A percentile compares a stretch with the other conserved stretches of the same genome.
phyloP scores from a whole-genome alignment of 2,329 filamentous ascomycete species.

The Phialophora verrucosa region DNA sequence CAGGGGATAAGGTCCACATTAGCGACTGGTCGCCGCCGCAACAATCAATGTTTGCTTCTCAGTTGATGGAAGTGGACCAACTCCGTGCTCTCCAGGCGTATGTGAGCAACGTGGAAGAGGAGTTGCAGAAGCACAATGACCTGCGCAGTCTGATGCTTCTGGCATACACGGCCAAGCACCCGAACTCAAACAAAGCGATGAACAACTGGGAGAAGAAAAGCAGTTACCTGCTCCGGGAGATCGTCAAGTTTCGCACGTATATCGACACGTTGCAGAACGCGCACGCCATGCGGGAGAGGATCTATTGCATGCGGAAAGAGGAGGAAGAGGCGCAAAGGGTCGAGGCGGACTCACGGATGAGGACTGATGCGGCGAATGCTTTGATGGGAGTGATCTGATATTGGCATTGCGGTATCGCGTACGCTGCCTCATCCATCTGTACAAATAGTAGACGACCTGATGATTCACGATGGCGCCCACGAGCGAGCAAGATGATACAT shows the following conservation, averaged over 20 bases:
- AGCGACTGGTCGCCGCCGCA: conserved; percentile 88
- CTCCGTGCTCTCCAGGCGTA: conserved; percentile 75
- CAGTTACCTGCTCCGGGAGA: conserved; percentile 86
- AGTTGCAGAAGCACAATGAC: conserved; percentile 85
- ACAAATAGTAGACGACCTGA: conserved; percentile 20
- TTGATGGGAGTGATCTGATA: conserved; percentile 10
- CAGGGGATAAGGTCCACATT: conserved; percentile 82
- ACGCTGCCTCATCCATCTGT: conserved; percentile 6
- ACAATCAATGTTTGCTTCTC: conserved; percentile 86
- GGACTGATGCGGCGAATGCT: conserved; percentile 14
- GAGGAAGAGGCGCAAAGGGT: conserved; percentile 32
- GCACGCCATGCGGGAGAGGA: conserved; percentile 69
- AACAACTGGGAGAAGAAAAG: conserved; percentile 97
- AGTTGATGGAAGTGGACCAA: conserved; percentile 79
- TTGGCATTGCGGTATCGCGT: conserved; percentile 1
- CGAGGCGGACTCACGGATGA: conserved; percentile 25
- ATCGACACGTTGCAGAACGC: conserved; percentile 82
- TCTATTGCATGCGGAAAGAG: conserved; percentile 58
- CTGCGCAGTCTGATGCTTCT: conserved; percentile 84
- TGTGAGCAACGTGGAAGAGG: conserved; percentile 82
- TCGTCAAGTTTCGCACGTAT: conserved; percentile 95
- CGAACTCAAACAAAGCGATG: conserved; percentile 84
- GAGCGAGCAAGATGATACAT: not conserved
- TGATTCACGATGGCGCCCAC: conserved; percentile 7
- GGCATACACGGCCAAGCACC: conserved; percentile 83